These are phyloP conservation scores for Diaporthe citrichinensis DNA, from an alignment of 2,329 filamentous ascomycete genomes.

Conservation along the genomic window DNA sequence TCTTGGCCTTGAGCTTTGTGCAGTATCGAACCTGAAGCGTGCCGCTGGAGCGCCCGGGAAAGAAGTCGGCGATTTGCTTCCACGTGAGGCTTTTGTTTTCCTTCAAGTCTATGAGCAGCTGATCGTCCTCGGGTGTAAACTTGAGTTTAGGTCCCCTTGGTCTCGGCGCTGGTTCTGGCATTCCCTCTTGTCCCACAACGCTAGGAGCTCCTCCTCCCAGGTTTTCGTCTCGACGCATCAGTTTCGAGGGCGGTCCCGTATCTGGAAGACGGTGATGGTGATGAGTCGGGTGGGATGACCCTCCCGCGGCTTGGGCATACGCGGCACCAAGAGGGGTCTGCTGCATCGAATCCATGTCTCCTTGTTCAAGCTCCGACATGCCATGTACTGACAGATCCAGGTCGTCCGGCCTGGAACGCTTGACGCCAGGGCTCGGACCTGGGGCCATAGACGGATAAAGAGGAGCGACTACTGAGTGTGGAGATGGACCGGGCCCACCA, in stretches of 20 bases:
- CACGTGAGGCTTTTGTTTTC: conserved; percentile 95
- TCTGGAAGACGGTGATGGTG: conserved; percentile 87
- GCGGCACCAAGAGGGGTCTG: conserved; percentile 66
- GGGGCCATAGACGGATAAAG: conserved; percentile 63
- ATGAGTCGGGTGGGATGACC: conserved; percentile 70
- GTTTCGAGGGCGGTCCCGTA: conserved; percentile 77
- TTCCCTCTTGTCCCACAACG: conserved; percentile 87
- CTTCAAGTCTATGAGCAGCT: conserved; percentile 88
- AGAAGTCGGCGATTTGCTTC: conserved; percentile 98
- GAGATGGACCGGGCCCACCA: conserved; percentile 60
- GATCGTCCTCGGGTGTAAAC: conserved; percentile 93
- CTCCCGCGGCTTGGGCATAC: conserved; percentile 63
- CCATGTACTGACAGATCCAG: conserved; percentile 68
- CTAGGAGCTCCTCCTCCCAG: conserved; percentile 77
- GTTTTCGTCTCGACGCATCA: conserved; percentile 72
- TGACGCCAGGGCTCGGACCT: conserved; percentile 57
- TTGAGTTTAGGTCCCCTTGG: conserved; percentile 92
- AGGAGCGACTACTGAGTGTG: conserved; percentile 62
- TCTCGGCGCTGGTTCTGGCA: conserved; percentile 85
- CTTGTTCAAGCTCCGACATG: conserved; percentile 66
- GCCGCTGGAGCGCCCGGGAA: conserved; percentile 89
- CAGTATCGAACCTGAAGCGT: conserved; percentile 95
- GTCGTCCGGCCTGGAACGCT: conserved; percentile 71
- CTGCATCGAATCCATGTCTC: conserved; percentile 69
- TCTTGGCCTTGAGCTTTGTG: conserved; percentile 94